These are phyloP conservation scores for Dioscorea cayenensis DNA, from an alignment of 116 monocot genomes.

Conservation along the genomic window DNA sequence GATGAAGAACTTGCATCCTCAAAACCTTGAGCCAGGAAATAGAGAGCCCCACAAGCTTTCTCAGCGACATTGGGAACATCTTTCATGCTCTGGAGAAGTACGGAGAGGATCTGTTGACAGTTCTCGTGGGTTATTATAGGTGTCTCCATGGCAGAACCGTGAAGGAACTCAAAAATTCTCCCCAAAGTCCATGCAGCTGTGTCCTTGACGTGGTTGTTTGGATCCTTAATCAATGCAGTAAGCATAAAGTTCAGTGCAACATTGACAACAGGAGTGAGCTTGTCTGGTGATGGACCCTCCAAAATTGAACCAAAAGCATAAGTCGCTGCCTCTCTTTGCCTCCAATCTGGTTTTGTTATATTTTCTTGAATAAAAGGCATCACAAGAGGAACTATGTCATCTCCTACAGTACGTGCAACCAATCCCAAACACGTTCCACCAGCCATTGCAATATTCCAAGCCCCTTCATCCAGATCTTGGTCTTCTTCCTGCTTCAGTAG, in stretches of 20 bases:
- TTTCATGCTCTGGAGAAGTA: constrained; percentile 67
- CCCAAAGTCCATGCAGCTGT: constrained; percentile 69
- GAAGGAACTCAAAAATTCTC: constrained; percentile 65
- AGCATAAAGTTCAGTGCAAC: constrained; percentile 59
- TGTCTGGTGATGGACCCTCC: constrained; percentile 53
- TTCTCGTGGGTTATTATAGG: constrained; percentile 40
- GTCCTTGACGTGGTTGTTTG: constrained; percentile 56
- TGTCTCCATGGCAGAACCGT: constrained; percentile 39
- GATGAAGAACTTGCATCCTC: constrained; percentile 37
- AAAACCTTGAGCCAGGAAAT: constrained; percentile 58
- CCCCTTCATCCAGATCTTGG: constrained; percentile 50
- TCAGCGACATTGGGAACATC: constrained; percentile 60
- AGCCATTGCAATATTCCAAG: constrained; percentile 57
- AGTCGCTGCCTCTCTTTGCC: constrained; percentile 56
- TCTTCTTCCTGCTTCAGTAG: constrained; percentile 53
- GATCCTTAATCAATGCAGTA: constrained; percentile 42
- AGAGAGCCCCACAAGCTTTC: constrained; percentile 61
- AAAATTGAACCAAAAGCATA: constrained; percentile 60
- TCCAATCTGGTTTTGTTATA: constrained; percentile 37
- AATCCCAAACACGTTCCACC: constrained; percentile 52
- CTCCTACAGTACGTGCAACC: constrained; percentile 47
- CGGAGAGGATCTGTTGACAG: constrained; percentile 55
- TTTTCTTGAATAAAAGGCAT: constrained; percentile 51
- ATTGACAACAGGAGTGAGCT: constrained; percentile 41
- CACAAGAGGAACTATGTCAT: constrained; percentile 47